Percentiles rank a stretch among this genome's conserved stretches.
Evolutionary conservation across 78 protist genomes (phyloP).

Genomic region (Carpediemonas membranifera): DNA sequence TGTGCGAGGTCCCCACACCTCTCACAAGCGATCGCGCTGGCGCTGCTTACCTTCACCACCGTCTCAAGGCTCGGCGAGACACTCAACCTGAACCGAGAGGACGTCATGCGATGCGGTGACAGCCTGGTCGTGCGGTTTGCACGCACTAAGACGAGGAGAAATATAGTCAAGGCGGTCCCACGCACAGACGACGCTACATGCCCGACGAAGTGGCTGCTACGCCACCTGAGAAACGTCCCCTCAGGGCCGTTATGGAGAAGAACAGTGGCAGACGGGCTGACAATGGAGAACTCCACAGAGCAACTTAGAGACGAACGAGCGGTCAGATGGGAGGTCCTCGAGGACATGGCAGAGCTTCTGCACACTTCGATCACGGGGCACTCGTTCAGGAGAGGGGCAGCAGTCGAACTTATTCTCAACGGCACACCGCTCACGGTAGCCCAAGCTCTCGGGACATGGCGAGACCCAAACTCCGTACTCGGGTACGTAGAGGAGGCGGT

Average conservation of each 20-base stretch:
- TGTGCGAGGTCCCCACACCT: too few relatives aligned
- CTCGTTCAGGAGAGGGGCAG: not conserved
- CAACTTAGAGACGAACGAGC: not conserved
- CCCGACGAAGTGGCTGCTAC: not conserved
- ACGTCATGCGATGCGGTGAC: not conserved
- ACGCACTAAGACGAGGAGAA: not conserved
- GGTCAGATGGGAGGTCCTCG: too few relatives aligned
- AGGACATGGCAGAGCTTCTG: too few relatives aligned
- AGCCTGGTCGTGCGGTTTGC: not conserved
- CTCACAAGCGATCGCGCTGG: too few relatives aligned
- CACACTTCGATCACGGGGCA: not conserved
- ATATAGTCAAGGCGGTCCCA: not conserved
- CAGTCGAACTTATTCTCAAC: not conserved
- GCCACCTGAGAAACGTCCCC: not conserved
- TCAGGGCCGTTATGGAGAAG: not conserved
- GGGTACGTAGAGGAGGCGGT: not conserved
- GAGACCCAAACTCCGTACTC: not conserved
- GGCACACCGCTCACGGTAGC: not conserved
- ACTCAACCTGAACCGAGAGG: not conserved
- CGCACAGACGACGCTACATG: not conserved
- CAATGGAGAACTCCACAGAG: not conserved
- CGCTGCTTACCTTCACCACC: not conserved
- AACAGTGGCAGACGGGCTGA: not conserved
- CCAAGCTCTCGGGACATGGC: not conserved
- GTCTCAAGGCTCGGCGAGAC: not conserved